Conservation (phyloP, 257 asterid genomes). For the Echites panduratus region DNA sequence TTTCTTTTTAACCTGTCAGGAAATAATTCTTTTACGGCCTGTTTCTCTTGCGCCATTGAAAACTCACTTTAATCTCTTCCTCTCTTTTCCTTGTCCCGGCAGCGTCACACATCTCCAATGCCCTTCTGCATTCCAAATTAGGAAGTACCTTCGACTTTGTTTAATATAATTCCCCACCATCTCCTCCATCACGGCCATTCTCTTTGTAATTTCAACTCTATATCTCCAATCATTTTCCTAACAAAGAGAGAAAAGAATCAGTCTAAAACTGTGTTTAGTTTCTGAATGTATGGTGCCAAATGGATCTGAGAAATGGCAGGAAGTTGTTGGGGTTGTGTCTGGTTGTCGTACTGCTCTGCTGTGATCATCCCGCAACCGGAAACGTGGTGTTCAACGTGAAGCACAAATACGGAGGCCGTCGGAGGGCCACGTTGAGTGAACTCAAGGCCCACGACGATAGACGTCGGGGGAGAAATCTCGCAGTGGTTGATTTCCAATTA, state of each 20-base stretch:
- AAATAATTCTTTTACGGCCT: too few relatives aligned
- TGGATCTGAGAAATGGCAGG: conserved; percentile 7
- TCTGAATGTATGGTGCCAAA: background rate
- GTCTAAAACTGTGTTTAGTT: too few relatives aligned
- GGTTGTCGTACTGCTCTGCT: conserved; percentile 8
- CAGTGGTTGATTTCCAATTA: conserved; percentile 16
- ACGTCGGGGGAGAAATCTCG: conserved; percentile 19
- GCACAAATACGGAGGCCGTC: conserved; percentile 22
- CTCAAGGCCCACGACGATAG: conserved; percentile 18
- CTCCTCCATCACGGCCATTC: background rate
- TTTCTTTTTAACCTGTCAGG: too few relatives aligned
- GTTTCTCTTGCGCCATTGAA: too few relatives aligned
- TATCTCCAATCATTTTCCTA: background rate
- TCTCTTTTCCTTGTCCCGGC: conserved; percentile 2
- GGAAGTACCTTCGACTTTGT: background rate
- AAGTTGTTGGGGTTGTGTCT: background rate
- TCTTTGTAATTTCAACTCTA: background rate
- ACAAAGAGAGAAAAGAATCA: background rate
- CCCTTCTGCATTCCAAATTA: background rate
- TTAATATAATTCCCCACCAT: background rate
- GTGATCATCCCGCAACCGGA: background rate
- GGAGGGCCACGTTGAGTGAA: conserved; percentile 6
- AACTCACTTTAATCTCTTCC: conserved; percentile 2
- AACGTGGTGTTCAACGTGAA: conserved; percentile 23
- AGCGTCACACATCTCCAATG: background rate